These are phyloP conservation scores for Leccinellum albellum DNA, from an alignment of 768 basidiomycete species.

Conservation along the genomic window DNA sequence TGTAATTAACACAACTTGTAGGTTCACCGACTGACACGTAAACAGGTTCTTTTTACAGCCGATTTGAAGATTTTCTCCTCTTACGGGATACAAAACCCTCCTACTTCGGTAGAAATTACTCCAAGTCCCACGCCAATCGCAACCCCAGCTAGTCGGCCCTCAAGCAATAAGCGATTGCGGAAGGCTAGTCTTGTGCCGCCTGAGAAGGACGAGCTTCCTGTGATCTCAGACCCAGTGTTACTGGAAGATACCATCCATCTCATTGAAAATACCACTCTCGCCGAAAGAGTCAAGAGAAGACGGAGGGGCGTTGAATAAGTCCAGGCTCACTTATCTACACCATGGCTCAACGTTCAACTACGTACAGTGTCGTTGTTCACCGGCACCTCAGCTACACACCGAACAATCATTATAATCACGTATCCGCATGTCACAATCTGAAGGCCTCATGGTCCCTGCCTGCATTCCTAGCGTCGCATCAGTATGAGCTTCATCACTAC, in stretches of 20 bases:
- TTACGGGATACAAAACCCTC: constrained; percentile 43
- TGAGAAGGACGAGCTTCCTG: constrained; percentile 9
- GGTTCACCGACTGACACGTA: not conserved
- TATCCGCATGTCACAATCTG: no score
- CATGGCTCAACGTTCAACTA: not conserved
- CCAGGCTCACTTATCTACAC: not conserved
- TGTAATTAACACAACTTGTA: constrained; percentile 16
- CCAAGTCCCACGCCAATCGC: constrained; percentile 25
- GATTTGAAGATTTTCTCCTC: constrained; percentile 66
- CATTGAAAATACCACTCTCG: constrained; percentile 25
- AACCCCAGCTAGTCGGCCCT: constrained; percentile 30
- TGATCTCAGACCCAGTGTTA: not conserved
- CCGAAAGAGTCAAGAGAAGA: constrained; percentile 43
- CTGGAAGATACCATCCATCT: not conserved
- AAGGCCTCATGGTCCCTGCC: no score
- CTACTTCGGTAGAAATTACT: constrained; percentile 7
- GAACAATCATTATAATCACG: no score
- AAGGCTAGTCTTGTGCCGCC: constrained; percentile 3
- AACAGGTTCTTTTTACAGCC: constrained; percentile 69
- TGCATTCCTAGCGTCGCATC: no score
- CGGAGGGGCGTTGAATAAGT: constrained; percentile 18
- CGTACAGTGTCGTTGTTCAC: no score
- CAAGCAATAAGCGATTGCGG: constrained; percentile 34
- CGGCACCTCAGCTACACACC: no score
- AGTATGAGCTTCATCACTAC: no score